These are phyloP conservation scores for Otatea glauca DNA, from an alignment of 176 grass and related monocot genomes.

Conservation along the genomic window DNA sequence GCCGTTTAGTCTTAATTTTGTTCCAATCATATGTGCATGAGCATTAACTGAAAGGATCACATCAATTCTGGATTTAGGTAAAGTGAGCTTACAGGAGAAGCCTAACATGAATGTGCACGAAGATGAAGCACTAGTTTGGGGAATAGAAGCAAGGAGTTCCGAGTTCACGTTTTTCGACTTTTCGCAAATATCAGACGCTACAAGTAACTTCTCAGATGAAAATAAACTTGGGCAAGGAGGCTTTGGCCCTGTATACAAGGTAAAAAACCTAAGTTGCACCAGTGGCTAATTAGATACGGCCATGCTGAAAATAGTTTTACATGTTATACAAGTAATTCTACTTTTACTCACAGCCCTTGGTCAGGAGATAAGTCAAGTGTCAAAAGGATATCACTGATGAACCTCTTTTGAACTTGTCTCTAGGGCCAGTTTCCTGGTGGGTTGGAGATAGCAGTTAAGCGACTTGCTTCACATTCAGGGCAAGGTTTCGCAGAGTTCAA, in stretches of 20 bases:
- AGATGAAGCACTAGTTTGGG: slow-evolving; percentile 23
- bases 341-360: neutral
- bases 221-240: slow-evolving; percentile 72
- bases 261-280: neutral
- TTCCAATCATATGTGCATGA: neutral
- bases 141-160: neutral
- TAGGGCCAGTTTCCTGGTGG: slow-evolving; percentile 25
- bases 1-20: neutral
- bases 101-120: neutral
- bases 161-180: neutral
- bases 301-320: neutral
- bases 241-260: slow-evolving; percentile 72
- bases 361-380: neutral
- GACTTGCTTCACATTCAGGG: slow-evolving; percentile 33
- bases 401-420: neutral
- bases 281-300: neutral
- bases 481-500: slow-evolving; percentile 35
- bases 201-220: slow-evolving; percentile 29
- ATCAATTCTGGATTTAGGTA: slow-evolving; percentile 7
- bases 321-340: neutral
- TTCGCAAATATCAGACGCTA: neutral
- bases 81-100: neutral
- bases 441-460: slow-evolving; percentile 15
- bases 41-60: neutral
- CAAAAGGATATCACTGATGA: neutral